phyloP scores from a whole-genome alignment of 106 monocot genomes.

The Cymbidium sinense region DNA sequence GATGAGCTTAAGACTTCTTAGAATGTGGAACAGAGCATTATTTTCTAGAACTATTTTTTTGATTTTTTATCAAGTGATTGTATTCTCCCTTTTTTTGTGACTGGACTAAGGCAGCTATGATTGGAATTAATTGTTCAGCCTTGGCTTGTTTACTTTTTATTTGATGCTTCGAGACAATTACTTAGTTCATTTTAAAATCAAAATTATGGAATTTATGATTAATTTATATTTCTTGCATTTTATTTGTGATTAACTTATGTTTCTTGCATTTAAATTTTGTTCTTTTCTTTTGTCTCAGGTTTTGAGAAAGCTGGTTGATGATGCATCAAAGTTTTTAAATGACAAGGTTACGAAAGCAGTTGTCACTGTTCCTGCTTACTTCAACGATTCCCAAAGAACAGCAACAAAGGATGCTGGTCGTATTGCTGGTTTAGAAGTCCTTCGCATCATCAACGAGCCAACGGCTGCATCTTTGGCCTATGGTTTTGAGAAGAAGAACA shows the following conservation, averaged over 20 bases:
- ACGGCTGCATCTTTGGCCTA: conserved; percentile 81
- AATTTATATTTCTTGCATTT: not conserved
- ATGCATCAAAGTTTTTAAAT: conserved; percentile 79
- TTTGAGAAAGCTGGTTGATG: conserved; percentile 70
- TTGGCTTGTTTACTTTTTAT: not conserved
- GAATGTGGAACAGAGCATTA: not conserved
- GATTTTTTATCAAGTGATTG: not conserved
- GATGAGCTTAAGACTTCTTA: not conserved
- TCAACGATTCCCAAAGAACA: conserved; percentile 84
- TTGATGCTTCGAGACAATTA: not conserved
- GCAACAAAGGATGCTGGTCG: conserved; percentile 91
- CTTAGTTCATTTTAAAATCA: not conserved
- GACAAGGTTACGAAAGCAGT: conserved; percentile 93
- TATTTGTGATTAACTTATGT: not conserved
- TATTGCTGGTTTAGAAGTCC: conserved; percentile 86
- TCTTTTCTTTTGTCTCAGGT: conserved; percentile 25
- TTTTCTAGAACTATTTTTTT: not conserved
- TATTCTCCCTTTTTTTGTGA: not conserved
- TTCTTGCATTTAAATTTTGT: not conserved
- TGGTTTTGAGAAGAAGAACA: conserved; percentile 94
- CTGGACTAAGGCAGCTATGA: not conserved
- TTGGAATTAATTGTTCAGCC: not conserved
- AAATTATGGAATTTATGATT: not conserved
- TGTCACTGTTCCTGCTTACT: conserved; percentile 85
- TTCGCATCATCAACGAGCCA: conserved; percentile 87